phyloP scores from a whole-genome alignment of 2,329 filamentous ascomycete genomes.

The Didymosphaeria variabile region DNA sequence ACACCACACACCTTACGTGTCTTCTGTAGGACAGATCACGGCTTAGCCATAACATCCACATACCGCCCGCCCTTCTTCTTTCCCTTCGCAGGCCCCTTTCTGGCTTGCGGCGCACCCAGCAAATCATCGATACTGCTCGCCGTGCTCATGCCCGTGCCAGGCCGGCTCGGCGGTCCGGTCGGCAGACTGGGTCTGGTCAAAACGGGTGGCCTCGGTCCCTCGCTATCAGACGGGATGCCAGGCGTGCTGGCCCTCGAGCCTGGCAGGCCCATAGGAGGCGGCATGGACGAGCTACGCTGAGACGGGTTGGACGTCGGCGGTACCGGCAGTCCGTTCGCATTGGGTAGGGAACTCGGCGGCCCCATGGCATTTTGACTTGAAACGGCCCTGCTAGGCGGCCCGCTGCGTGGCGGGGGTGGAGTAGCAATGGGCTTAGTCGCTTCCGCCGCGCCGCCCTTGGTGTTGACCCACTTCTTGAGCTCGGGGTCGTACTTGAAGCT shows the following conservation, averaged over 20 bases:
- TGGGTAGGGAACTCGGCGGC: conserved; percentile 24
- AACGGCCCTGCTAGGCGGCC: conserved; percentile 46
- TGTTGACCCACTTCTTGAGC: conserved; percentile 98
- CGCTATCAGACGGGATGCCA: conserved; percentile 41
- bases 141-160: conserved; percentile 84
- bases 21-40: background rate
- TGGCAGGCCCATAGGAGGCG: conserved; percentile 42
- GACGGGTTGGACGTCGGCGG: conserved; percentile 29
- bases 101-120: conserved; percentile 75
- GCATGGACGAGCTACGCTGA: conserved; percentile 47
- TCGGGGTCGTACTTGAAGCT: conserved; percentile 95
- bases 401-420: conserved; percentile 79
- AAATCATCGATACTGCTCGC: conserved; percentile 96
- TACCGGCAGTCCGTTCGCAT: conserved; percentile 12
- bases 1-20: too few relatives aligned
- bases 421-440: conserved; percentile 66
- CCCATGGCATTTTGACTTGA: conserved; percentile 42
- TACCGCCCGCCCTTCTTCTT: conserved; percentile 89
- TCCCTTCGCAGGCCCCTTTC: conserved; percentile 64
- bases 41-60: conserved; percentile 83
- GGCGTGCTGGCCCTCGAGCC: conserved; percentile 44
- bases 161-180: conserved; percentile 53
- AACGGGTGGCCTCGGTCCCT: conserved; percentile 37
- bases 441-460: conserved; percentile 76
- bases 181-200: conserved; percentile 38